Percentiles rank a stretch among this genome's conserved stretches.
Evolutionary conservation across 2,329 filamentous ascomycete species (phyloP).

Genomic region (Pezicula neosporulosa): DNA sequence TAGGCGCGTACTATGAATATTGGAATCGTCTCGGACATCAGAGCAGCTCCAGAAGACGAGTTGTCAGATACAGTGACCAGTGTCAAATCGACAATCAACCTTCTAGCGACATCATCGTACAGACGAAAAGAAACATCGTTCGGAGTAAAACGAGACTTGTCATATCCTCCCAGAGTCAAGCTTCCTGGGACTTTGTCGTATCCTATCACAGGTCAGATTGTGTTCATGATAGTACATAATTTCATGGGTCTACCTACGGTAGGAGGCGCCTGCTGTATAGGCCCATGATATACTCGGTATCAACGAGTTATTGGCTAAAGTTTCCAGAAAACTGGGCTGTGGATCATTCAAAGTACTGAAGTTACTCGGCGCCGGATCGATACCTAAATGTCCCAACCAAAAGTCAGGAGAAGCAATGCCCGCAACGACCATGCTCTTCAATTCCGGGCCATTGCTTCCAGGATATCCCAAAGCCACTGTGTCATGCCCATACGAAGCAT

Average conservation of each 20-base stretch:
- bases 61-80: slow-evolving; percentile 26
- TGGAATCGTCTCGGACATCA: not conserved
- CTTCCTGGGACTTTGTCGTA: slow-evolving; percentile 31
- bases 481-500: slow-evolving; percentile 17
- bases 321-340: slow-evolving; percentile 31
- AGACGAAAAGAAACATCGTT: slow-evolving; percentile 34
- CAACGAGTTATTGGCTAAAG: slow-evolving; percentile 29
- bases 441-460: slow-evolving; percentile 17
- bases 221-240: not conserved
- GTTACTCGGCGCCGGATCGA: slow-evolving; percentile 34
- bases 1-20: not conserved
- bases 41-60: not conserved
- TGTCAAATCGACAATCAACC: slow-evolving; percentile 33
- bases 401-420: slow-evolving; percentile 14
- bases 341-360: slow-evolving; percentile 32
- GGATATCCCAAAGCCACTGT: slow-evolving; percentile 14
- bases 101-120: slow-evolving; percentile 32
- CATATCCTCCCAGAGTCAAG: slow-evolving; percentile 36
- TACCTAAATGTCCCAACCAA: slow-evolving; percentile 32
- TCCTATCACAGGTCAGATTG: slow-evolving; percentile 2
- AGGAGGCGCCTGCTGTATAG: slow-evolving; percentile 37
- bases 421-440: slow-evolving; percentile 12
- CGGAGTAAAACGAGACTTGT: slow-evolving; percentile 32
- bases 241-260: slow-evolving; percentile 26
- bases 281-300: slow-evolving; percentile 38